A percentile compares a stretch with the other conserved stretches of the same genome.
Evolutionary conservation across 2,329 filamentous ascomycete species (phyloP).

Genomic region (Aspergillus persii): DNA sequence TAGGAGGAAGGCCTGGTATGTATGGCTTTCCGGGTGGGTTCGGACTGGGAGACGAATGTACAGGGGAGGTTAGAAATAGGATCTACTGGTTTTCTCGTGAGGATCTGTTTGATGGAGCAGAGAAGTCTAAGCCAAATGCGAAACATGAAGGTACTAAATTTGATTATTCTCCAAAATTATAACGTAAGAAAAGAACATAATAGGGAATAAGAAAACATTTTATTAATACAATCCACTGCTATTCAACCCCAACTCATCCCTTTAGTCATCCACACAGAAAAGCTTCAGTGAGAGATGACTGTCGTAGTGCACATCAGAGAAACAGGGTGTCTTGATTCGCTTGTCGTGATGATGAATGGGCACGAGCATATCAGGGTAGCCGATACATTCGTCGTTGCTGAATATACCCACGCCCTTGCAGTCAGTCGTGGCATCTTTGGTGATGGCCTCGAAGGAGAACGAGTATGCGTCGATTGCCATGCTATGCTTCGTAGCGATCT

Average conservation of each 20-base stretch:
- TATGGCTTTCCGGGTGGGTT: too few species aligned
- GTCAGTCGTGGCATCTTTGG: constrained; percentile 3
- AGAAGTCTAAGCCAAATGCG: too few species aligned
- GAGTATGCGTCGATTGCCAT: constrained; percentile 16
- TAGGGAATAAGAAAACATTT: too few species aligned
- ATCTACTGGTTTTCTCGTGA: too few species aligned
- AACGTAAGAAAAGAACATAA: too few species aligned
- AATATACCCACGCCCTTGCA: constrained; percentile 17
- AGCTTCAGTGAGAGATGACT: not conserved
- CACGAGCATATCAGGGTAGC: constrained; percentile 9
- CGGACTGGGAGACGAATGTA: too few species aligned
- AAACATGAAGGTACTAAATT: too few species aligned
- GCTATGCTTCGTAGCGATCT: constrained; percentile 16
- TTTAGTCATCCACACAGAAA: not conserved
- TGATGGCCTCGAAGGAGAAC: constrained; percentile 10
- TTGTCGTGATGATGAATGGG: constrained; percentile 6
- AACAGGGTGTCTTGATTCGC: constrained; percentile 4
- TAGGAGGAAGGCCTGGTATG: too few species aligned
- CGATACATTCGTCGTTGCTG: constrained; percentile 13
- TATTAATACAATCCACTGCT: too few species aligned
- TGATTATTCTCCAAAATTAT: too few species aligned
- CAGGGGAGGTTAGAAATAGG: too few species aligned
- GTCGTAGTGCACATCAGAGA: constrained; percentile 9
- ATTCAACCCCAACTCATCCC: not conserved
- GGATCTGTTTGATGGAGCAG: too few species aligned